Percentiles rank a stretch among this genome's conserved stretches.
Evolutionary conservation across 345 rosid species (phyloP).

Genomic region (Mangifera indica): DNA sequence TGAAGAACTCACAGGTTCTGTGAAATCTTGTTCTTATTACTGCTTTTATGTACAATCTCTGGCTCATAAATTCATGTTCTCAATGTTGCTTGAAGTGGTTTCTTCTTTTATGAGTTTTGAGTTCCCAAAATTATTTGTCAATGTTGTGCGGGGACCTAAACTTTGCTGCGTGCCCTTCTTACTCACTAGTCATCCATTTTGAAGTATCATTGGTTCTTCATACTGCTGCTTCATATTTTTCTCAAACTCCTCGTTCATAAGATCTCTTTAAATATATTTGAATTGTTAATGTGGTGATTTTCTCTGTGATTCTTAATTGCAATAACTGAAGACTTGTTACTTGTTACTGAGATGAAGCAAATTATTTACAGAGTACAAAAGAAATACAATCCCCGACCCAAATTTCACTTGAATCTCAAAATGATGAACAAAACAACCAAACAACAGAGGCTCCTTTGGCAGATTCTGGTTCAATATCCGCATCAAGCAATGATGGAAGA

Average conservation of each 20-base stretch:
- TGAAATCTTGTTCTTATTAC: neutral
- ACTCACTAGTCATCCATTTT: neutral
- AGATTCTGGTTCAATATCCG: slow-evolving; percentile 86
- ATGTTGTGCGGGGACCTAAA: neutral
- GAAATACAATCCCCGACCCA: slow-evolving; percentile 67
- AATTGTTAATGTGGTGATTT: no score
- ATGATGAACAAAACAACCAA: slow-evolving; percentile 62
- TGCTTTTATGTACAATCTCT: neutral
- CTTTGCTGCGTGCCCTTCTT: neutral
- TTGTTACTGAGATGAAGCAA: slow-evolving; percentile 20
- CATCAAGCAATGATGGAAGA: slow-evolving; percentile 78
- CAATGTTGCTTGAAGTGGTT: neutral
- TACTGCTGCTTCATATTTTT: neutral
- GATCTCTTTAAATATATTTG: no score
- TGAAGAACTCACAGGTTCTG: slow-evolving; percentile 74
- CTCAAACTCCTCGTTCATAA: neutral
- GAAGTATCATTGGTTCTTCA: neutral
- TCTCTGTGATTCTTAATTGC: neutral
- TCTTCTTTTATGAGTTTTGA: neutral
- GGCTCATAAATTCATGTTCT: neutral
- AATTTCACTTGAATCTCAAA: slow-evolving; percentile 73
- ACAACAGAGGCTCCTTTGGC: slow-evolving; percentile 64
- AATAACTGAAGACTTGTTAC: slow-evolving; percentile 1
- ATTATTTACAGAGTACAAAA: slow-evolving; percentile 52
- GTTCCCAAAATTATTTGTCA: neutral